These are phyloP conservation scores for Trichoderma arundinaceum DNA, from an alignment of 2,329 filamentous ascomycete species.

Conservation along the genomic window DNA sequence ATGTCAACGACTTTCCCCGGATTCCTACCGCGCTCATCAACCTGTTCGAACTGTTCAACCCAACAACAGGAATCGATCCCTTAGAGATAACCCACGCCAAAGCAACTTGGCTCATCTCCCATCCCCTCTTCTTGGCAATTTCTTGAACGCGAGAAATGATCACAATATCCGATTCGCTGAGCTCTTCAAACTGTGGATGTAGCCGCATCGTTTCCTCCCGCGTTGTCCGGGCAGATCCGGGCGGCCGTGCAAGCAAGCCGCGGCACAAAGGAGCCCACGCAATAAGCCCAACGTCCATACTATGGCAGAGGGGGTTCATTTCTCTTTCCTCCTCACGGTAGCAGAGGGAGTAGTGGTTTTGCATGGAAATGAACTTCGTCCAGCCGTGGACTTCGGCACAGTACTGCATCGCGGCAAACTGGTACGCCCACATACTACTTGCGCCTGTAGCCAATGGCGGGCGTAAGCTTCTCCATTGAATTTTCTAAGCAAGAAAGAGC, in stretches of 20 bases:
- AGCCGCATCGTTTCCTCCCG: neutral
- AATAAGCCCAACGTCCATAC: constrained; percentile 31
- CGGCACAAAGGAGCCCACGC: constrained; percentile 33
- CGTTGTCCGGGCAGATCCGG: constrained; percentile 45
- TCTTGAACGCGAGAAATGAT: constrained; percentile 51
- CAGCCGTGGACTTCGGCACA: constrained; percentile 59
- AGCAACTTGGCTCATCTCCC: constrained; percentile 68
- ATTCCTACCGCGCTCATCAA: constrained; percentile 64
- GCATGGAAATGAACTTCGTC: constrained; percentile 63
- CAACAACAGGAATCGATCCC: constrained; percentile 64
- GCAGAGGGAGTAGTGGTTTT: constrained; percentile 58
- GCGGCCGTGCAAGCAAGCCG: constrained; percentile 33
- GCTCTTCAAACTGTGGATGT: neutral
- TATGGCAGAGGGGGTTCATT: constrained; percentile 45
- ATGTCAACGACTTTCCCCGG: constrained; percentile 53
- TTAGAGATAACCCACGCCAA: constrained; percentile 65
- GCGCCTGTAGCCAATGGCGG: too few relatives aligned
- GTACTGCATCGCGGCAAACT: constrained; percentile 55
- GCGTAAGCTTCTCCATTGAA: too few relatives aligned
- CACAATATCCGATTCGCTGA: constrained; percentile 32
- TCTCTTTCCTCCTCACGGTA: constrained; percentile 63
- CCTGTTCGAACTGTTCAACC: constrained; percentile 61
- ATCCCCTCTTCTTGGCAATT: constrained; percentile 59
- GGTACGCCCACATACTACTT: constrained; percentile 50
- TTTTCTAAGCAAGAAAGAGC: too few relatives aligned